Evolutionary conservation across 2,329 filamentous ascomycete species (phyloP).

Genomic region (Phyllosticta paracitricarpa): DNA sequence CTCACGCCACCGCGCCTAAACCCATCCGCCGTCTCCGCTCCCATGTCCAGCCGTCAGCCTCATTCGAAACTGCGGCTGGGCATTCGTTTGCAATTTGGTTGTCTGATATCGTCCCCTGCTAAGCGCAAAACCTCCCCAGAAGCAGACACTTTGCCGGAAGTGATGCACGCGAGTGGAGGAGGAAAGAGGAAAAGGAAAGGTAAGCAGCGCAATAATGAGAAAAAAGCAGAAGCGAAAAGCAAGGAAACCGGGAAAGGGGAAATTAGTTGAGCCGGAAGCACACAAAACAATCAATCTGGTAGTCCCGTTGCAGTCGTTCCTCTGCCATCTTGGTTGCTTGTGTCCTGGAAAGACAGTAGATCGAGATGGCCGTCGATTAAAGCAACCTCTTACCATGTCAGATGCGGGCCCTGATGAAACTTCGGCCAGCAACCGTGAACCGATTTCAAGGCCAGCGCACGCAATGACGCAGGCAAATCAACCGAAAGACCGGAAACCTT

Average conservation of each 20-base stretch:
- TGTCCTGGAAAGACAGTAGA: background rate
- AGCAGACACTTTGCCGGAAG: conserved; percentile 11
- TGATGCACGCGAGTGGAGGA: conserved; percentile 1
- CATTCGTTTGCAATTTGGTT: conserved; percentile 7
- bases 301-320: conserved; percentile 6
- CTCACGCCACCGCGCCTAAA: background rate
- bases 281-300: conserved; percentile 7
- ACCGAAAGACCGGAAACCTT: background rate
- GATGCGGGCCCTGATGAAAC: background rate
- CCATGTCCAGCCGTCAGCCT: background rate
- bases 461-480: conserved; percentile 3
- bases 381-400: background rate
- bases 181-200: background rate
- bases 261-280: conserved; percentile 5
- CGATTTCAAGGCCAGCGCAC: conserved; percentile 1
- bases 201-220: background rate
- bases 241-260: background rate
- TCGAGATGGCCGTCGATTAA: background rate
- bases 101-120: conserved; percentile 3
- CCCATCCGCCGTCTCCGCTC: background rate
- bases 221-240: background rate
- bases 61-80: background rate
- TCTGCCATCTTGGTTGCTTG: background rate
- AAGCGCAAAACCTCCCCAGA: conserved; percentile 10
- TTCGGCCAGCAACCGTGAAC: conserved; percentile 1